These are phyloP conservation scores for Elymus sibiricus DNA, from an alignment of 176 grass and related monocot species.

Conservation along the genomic window DNA sequence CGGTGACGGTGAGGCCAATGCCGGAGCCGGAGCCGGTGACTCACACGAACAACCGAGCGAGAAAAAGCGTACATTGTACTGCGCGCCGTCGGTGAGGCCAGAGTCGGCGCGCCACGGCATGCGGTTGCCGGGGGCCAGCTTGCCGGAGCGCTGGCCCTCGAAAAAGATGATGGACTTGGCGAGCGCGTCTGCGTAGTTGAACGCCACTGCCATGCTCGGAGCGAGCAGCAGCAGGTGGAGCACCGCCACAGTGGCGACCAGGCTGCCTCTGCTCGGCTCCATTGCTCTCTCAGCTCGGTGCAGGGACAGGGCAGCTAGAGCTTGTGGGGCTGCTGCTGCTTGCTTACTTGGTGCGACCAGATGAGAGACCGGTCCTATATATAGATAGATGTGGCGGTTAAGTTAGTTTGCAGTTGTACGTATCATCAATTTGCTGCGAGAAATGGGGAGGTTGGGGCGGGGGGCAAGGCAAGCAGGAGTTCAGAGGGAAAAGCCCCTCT, in stretches of 20 bases:
- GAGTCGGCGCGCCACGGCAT: slow-evolving; percentile 71
- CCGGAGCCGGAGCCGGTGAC: neutral
- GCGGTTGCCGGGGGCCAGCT: slow-evolving; percentile 56
- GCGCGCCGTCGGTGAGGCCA: slow-evolving; percentile 61
- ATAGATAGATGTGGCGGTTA: slow-evolving; percentile 29
- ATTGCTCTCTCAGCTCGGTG: neutral
- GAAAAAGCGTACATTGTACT: slow-evolving; percentile 36
- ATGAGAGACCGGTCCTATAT: slow-evolving; percentile 5
- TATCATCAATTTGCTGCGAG: slow-evolving; percentile 33
- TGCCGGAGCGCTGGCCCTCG: slow-evolving; percentile 93
- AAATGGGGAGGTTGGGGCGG: slow-evolving; percentile 2
- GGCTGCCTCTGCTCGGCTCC: neutral
- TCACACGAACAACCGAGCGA: neutral
- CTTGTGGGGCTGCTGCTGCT: neutral
- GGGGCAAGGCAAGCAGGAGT: slow-evolving; percentile 4
- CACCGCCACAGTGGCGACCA: neutral
- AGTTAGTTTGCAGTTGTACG: slow-evolving; percentile 15
- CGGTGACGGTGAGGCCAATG: neutral
- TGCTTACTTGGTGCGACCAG: neutral
- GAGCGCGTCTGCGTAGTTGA: slow-evolving; percentile 89
- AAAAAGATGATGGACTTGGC: slow-evolving; percentile 93
- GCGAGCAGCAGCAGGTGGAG: slow-evolving; percentile 25
- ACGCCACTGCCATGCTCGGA: slow-evolving; percentile 20
- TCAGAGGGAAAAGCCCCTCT: neutral
- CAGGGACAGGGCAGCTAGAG: neutral